Evolutionary conservation across 2,329 filamentous ascomycete genomes (phyloP), one percentile per base, ranked within the genome.

Genomic region (Aspergillus hortae): DNA sequence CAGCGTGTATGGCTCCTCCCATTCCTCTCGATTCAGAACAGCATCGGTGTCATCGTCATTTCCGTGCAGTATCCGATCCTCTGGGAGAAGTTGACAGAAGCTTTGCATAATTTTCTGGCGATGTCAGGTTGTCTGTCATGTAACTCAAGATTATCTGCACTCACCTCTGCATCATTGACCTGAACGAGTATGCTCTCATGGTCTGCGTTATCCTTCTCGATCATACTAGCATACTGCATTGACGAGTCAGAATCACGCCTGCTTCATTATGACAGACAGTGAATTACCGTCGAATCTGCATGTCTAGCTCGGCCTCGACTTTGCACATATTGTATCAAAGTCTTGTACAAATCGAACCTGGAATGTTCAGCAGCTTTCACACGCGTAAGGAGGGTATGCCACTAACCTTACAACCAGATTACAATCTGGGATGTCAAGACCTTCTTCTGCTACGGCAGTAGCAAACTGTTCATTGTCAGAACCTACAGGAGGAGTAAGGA

Each of bases 251-350:
- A 23, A 17, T 17, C 4, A 25, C 19, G 19, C 40, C 17, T 30
- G 46, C 32, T 14, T n/a, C 19, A 4, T 5, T 17, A 23, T 10
- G 4, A 14, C 7, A 15, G 35, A 15, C 32, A 12, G n/a, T 33
- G 32, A 25, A 59, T 53, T 62, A 72, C 73, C 44, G 82, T 85
- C 0, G 94, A 97, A 49, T 87, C 80, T 0, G 74, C 70, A 62
- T 90, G 88, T 36, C 94, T 82, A 11, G 94, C 94, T 49, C 94
- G 83, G 0, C 94, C 94, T 56, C 90, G 83, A 12, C 92, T 96
- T 68, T 99, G 94, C 17, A 97, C 86, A 66, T 96, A 97, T 64
- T 95, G 89, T 48, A 97, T 97, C 69, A 96, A 85, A 0, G 92
- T 96, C 10, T 81, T 79, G 70, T 91, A 96, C 2, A 95, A 80